Base-by-base conservation (phyloP, 1,284 basidiomycete genomes). In the Trichosporon sp. region DNA sequence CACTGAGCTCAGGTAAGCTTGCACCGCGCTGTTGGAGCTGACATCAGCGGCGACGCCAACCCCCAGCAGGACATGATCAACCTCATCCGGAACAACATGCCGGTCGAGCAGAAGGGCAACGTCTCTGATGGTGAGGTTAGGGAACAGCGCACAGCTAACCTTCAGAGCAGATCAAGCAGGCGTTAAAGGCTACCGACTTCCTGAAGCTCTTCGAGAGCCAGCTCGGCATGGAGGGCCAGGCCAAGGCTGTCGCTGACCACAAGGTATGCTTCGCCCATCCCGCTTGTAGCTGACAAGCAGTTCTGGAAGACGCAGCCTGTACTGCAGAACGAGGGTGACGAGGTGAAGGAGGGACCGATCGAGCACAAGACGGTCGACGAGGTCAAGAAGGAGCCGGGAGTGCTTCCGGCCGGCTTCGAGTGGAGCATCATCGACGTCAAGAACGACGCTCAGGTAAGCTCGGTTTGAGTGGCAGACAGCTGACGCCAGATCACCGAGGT, bases 301-400 rank as follows among this genome's bases (percentile, higher is more conserved):
- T 98, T 98, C 85, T 98, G 95, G 95, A 89, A 87, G 59, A 97
- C 95, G 3, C 95, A 98, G 84, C 97, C 97, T 2, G 97, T 99
- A 7, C 91, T 92, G 63, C 94, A 97, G 54, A 69, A 65, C 38
- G 56, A 65, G 54, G 88, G 86, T 43, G 86, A 87, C 26, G 88
- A 89, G 0, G 75, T 87, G 21, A 89, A 89, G 68, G 95, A 98
- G 83, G 96, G 97, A 0, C 91, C 89, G 67, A 97, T 99, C 73
- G 88, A 91, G 14, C 90, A 91, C 10, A 91, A 90, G 77, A 89
- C 91, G 7, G 86, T 87, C 31, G 90, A 90, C 71, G 88, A 96
- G 78, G 91, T 99, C 72, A 89, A 91, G 26, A 91, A 95, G 79
- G 92, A 95, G 19, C 90, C 96, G 2, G 92, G 93, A 79, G 89